phyloP scores from a whole-genome alignment of 140 eudicot species.

The Ambrosia hybrid region DNA sequence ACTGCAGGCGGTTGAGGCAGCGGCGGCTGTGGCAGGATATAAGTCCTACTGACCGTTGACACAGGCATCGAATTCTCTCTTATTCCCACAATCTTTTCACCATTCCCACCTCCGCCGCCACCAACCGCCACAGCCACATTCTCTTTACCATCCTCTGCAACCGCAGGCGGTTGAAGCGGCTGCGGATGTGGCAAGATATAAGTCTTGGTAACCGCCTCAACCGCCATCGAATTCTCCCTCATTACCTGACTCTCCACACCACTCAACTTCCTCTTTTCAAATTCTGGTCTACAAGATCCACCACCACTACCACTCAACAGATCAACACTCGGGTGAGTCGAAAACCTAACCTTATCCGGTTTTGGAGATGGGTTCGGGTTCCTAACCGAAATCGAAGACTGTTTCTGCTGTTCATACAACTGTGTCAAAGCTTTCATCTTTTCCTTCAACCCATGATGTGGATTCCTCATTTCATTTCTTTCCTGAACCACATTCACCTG shows the following conservation, averaged over 20 bases:
- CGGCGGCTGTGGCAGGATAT: constrained; percentile 44
- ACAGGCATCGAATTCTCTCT: constrained; percentile 47
- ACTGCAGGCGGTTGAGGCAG: not conserved
- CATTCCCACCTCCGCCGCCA: constrained; percentile 30
- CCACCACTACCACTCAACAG: constrained; percentile 20
- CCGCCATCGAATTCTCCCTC: constrained; percentile 52
- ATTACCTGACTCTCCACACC: constrained; percentile 37
- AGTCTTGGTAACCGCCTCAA: constrained; percentile 40
- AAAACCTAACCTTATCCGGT: constrained; percentile 32
- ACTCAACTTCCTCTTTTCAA: constrained; percentile 26
- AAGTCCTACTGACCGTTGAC: constrained; percentile 41
- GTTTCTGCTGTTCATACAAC: constrained; percentile 76
- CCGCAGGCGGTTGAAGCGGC: not conserved
- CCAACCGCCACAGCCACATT: constrained; percentile 39
- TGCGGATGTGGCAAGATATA: constrained; percentile 48
- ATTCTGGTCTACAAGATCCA: constrained; percentile 34
- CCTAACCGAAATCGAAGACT: constrained; percentile 36
- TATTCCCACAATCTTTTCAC: constrained; percentile 31
- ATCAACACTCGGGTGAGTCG: constrained; percentile 52
- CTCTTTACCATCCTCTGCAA: constrained; percentile 42
- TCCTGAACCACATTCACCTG: constrained; percentile 41
- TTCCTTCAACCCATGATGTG: constrained; percentile 83
- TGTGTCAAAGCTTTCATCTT: constrained; percentile 83
- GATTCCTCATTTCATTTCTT: constrained; percentile 42
- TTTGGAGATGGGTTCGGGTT: constrained; percentile 26